Evolutionary conservation across 306 rosid species (phyloP).

Genomic region (Comarum palustre): DNA sequence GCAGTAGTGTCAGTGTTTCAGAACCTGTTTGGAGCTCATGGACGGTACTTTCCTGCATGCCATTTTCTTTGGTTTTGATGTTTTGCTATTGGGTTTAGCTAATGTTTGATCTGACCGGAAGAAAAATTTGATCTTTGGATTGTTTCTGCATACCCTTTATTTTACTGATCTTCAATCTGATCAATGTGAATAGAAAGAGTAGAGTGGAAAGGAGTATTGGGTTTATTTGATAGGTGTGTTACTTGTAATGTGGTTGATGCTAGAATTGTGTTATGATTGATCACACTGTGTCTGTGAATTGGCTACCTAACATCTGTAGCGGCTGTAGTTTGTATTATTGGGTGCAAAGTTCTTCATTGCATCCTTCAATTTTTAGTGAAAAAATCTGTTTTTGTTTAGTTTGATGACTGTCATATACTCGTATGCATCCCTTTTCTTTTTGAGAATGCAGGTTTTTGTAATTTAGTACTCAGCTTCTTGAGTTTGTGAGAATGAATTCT

Average conservation of each 20-base stretch:
- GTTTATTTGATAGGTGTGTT: background rate
- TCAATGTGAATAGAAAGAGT: background rate
- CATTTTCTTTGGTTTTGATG: background rate
- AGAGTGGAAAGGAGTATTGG: background rate
- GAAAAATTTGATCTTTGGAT: background rate
- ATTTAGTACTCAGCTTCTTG: background rate
- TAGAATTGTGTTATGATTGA: background rate
- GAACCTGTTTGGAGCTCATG: conserved; percentile 35
- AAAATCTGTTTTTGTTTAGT: background rate
- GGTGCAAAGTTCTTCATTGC: background rate
- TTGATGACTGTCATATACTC: background rate
- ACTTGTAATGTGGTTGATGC: background rate
- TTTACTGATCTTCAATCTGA: background rate
- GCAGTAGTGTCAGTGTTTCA: conserved; percentile 29
- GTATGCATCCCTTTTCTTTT: background rate
- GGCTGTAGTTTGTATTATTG: background rate
- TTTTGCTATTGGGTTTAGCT: background rate
- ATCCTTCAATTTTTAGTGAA: background rate
- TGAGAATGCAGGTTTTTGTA: background rate
- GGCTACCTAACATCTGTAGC: background rate
- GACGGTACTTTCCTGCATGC: conserved; percentile 34
- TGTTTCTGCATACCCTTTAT: background rate
- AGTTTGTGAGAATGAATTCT: conserved; percentile 21
- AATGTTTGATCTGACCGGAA: background rate
- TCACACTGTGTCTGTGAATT: background rate